phyloP scores from a whole-genome alignment of 768 basidiomycete species.

The Myochromella boudieri region DNA sequence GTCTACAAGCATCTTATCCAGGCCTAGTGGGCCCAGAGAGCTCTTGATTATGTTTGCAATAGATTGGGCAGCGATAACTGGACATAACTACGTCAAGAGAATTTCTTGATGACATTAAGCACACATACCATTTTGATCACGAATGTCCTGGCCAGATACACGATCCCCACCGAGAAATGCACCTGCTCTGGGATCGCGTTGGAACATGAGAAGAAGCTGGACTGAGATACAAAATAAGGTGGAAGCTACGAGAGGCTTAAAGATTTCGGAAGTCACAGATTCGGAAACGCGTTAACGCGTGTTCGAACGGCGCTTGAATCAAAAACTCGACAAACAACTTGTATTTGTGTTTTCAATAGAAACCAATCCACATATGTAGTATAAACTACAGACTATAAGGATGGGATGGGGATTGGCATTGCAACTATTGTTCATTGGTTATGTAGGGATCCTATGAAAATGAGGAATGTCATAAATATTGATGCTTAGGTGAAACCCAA shows the following conservation, averaged over 20 bases:
- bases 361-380: neutral
- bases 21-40: slow-evolving; percentile 90
- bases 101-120: neutral
- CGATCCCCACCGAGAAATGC: slow-evolving; percentile 94
- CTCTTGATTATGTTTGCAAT: slow-evolving; percentile 98
- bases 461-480: slow-evolving; percentile 14
- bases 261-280: slow-evolving; percentile 5
- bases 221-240: slow-evolving; percentile 7
- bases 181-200: slow-evolving; percentile 89
- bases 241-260: slow-evolving; percentile 8
- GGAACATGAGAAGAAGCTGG: slow-evolving; percentile 56
- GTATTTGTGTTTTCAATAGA: neutral
- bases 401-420: neutral
- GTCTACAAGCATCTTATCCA: slow-evolving; percentile 97
- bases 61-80: slow-evolving; percentile 92
- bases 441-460: slow-evolving; percentile 9
- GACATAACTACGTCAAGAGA: slow-evolving; percentile 10
- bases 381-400: neutral
- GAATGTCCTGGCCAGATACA: slow-evolving; percentile 91
- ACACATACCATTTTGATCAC: slow-evolving; percentile 89
- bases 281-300: slow-evolving; percentile 24
- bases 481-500: neutral
- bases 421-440: slow-evolving; percentile 10
- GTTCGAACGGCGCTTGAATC: slow-evolving; percentile 23
- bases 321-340: no score